Base-by-base conservation (phyloP, 2,329 filamentous ascomycete species). In the Bipolaris bicolor region DNA sequence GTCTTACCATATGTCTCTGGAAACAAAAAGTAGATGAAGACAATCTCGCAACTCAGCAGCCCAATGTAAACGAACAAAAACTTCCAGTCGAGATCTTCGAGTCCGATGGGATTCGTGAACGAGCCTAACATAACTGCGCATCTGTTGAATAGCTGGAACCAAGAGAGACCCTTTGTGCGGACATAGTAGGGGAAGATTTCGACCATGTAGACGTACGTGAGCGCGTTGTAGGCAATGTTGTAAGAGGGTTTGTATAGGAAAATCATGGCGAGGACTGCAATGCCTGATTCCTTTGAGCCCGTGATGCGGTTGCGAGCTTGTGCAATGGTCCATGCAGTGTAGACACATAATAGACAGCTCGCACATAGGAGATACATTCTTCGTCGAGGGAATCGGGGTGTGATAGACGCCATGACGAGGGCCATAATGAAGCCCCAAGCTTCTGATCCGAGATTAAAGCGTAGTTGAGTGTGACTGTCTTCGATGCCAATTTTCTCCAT, bases 61-160 rank as follows among this genome's bases (percentile, higher is more conserved):
- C 63, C 70, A 0, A 81, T 78, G 20, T 85, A 89, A 69, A 88
- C 86, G 47, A 88, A 76, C 77, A 86, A 86, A 51, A 89, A 86
- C 72, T 88, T 82, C 84, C 86, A 88, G 47, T 72, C 69, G 5
- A 87, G 76, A 55, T 82, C 80, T 53, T 85, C 79, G 79, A 87
- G 87, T 5, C 86, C 87, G 60, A 88, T 80, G 64, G 84, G 84
- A 77, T 89, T 89, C 61, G 82, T 83, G 61, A 78, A 85, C 74
- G 85, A 85, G 63, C 83, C 82, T 55, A 89, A 80, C 60, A 87
- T 84, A 31, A 88, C 79, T 31, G 86, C 79, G 40, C 83, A 82
- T 69, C 88, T 84, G 10, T 88, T 81, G 10, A 81, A 83, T 16
- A 89, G 82, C 72, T 88, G 88, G 80, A 88, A 86, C 68, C 88